Conservation (phyloP, 305 asterid species). For the Rubia peregrina region DNA sequence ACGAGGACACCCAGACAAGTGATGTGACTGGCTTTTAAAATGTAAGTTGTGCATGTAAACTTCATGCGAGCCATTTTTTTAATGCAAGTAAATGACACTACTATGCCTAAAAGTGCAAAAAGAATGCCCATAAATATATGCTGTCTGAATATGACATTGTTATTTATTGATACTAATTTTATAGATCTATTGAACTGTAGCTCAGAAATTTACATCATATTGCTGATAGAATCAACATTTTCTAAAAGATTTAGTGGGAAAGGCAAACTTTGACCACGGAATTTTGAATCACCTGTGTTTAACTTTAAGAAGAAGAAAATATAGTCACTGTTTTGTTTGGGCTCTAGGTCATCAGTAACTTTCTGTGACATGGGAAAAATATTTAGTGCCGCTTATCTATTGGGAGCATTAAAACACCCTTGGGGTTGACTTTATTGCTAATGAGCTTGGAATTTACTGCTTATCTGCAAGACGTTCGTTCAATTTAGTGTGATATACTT, state of each 20-base stretch:
- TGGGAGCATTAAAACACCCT: not conserved
- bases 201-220: not conserved
- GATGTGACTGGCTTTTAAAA: constrained; percentile 17
- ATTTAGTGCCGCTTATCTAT: not conserved
- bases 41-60: constrained; percentile 26
- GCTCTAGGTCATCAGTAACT: not conserved
- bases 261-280: not conserved
- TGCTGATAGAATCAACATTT: not conserved
- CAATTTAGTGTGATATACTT: not conserved
- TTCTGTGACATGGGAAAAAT: not conserved
- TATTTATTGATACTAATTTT: not conserved
- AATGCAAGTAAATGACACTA: not conserved
- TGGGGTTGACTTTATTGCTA: constrained; percentile 1
- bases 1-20: constrained; percentile 66
- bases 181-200: not conserved
- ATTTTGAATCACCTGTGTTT: not conserved
- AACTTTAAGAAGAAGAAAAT: not conserved
- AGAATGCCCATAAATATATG: not conserved
- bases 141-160: not conserved
- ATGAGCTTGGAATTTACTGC: not conserved
- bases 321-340: not conserved
- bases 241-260: not conserved
- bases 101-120: not conserved
- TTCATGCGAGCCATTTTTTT: not conserved
- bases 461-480: not conserved